phyloP scores from a whole-genome alignment of 2,329 filamentous ascomycete genomes.

The Penicillium sp. region DNA sequence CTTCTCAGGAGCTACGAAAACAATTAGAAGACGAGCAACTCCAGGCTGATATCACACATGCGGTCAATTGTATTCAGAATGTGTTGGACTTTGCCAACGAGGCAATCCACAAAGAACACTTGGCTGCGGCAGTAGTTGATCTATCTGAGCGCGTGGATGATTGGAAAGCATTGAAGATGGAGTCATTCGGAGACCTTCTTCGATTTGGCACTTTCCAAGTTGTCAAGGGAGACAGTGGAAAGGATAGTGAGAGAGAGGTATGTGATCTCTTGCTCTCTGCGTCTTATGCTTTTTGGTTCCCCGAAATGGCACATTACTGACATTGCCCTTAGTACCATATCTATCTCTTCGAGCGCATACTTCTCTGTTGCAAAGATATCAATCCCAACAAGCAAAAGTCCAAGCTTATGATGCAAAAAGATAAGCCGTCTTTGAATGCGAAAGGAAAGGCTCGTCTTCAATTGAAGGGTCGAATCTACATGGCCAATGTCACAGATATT shows the following conservation, averaged over 20 bases:
- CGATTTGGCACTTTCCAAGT: slow-evolving; percentile 90
- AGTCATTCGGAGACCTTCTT: slow-evolving; percentile 85
- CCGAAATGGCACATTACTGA: slow-evolving; percentile 15
- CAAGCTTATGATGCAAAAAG: slow-evolving; percentile 61
- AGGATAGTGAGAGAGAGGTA: slow-evolving; percentile 88
- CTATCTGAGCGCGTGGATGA: slow-evolving; percentile 83
- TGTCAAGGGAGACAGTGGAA: slow-evolving; percentile 71
- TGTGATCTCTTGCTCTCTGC: slow-evolving; percentile 25
- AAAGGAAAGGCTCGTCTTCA: slow-evolving; percentile 76
- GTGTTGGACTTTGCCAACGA: slow-evolving; percentile 84
- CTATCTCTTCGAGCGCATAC: slow-evolving; percentile 91
- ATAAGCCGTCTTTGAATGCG: slow-evolving; percentile 67
- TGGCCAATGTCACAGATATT: slow-evolving; percentile 98
- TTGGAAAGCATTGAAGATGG: slow-evolving; percentile 90
- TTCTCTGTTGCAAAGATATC: slow-evolving; percentile 95
- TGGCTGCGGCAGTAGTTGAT: slow-evolving; percentile 79
- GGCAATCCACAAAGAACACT: slow-evolving; percentile 82
- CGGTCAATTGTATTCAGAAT: slow-evolving; percentile 77
- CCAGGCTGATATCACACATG: slow-evolving; percentile 69
- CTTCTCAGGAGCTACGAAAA: slow-evolving; percentile 72
- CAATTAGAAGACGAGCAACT: slow-evolving; percentile 72
- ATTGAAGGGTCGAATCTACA: slow-evolving; percentile 95
- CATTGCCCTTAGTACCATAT: slow-evolving; percentile 73
- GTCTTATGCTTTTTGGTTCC: neutral
- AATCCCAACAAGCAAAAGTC: slow-evolving; percentile 77